phyloP scores from a whole-genome alignment of 2,329 filamentous ascomycete species.

The Colletotrichum sp. region DNA sequence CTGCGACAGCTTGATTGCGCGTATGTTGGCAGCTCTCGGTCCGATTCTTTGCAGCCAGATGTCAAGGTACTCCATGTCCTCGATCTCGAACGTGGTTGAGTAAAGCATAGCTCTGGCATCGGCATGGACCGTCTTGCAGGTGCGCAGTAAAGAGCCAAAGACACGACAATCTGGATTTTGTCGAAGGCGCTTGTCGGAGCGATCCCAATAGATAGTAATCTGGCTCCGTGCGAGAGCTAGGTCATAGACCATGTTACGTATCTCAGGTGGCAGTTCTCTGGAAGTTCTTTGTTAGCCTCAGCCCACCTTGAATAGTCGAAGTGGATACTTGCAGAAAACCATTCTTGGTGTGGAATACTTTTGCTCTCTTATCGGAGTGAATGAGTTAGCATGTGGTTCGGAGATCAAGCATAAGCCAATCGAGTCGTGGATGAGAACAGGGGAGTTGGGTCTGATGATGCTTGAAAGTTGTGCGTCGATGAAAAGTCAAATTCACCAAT shows the following conservation, averaged over 20 bases:
- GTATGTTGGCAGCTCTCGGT: background rate
- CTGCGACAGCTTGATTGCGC: background rate
- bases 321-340: background rate
- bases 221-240: background rate
- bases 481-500: background rate
- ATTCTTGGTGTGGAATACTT: background rate
- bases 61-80: background rate
- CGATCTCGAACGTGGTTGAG: background rate
- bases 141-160: background rate
- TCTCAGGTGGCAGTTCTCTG: background rate
- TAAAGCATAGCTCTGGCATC: background rate
- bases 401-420: background rate
- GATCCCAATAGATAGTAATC: background rate
- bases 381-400: background rate
- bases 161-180: background rate
- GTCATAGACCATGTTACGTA: background rate
- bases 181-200: background rate
- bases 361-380: background rate
- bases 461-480: background rate
- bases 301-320: background rate
- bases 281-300: background rate
- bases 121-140: background rate
- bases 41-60: background rate
- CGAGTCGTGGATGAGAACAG: background rate
- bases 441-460: background rate